These are phyloP conservation scores for Gentiana straminea DNA, from an alignment of 257 asterid genomes.

Conservation along the genomic window DNA sequence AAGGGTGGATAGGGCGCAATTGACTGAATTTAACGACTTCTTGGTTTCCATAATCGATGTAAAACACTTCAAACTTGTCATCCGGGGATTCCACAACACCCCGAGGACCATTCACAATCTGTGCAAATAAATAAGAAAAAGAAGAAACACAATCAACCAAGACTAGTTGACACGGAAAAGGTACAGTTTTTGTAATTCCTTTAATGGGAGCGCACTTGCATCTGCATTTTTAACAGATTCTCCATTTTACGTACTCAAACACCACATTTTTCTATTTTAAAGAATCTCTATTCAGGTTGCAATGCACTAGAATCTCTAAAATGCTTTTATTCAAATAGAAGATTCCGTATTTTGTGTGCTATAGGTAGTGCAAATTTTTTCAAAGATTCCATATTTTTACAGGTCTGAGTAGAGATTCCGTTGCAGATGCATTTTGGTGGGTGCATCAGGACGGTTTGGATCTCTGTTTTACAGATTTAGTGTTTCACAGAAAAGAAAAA, in stretches of 20 bases:
- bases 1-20: slow-evolving; percentile 65
- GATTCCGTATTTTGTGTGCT: no score
- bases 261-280: no score
- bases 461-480: no score
- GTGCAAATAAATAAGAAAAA: neutral
- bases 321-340: no score
- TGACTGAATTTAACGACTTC: slow-evolving; percentile 63
- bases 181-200: neutral
- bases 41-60: slow-evolving; percentile 91
- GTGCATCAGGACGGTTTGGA: no score
- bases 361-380: no score
- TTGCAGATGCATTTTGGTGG: no score
- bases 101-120: slow-evolving; percentile 84
- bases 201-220: neutral
- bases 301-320: no score
- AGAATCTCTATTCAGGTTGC: no score
- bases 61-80: slow-evolving; percentile 88
- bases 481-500: neutral
- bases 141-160: neutral
- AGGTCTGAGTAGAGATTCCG: no score
- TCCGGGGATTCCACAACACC: slow-evolving; percentile 54
- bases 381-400: neutral
- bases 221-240: neutral
- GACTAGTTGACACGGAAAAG: neutral
- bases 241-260: no score